Evolutionary conservation across 139 green algal genomes (phyloP).

Genomic region (Ulvella scutata): DNA sequence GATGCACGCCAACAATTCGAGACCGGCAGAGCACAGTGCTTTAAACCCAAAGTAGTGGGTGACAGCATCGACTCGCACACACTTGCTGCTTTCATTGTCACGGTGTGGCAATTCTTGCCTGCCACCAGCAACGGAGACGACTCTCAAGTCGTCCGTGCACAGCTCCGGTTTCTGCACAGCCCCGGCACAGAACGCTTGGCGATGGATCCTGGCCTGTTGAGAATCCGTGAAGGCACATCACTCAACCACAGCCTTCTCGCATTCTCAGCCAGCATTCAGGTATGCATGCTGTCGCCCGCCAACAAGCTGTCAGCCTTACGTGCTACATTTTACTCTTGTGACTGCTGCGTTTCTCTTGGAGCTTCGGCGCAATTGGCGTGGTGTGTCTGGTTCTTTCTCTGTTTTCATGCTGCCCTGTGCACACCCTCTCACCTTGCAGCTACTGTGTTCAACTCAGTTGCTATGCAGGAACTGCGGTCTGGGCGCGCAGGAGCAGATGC

Average conservation of each 20-base stretch:
- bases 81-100: background rate
- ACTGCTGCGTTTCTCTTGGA: background rate
- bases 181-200: background rate
- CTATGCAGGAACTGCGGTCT: background rate
- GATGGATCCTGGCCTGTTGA: background rate
- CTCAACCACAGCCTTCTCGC: background rate
- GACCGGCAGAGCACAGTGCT: too few species aligned
- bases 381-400: background rate
- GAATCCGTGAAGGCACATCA: background rate
- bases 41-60: too few species aligned
- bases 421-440: background rate
- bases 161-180: background rate
- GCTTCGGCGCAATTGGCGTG: background rate
- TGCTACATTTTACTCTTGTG: background rate
- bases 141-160: background rate
- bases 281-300: background rate
- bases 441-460: background rate
- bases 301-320: background rate
- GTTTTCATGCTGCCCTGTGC: background rate
- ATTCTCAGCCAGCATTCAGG: background rate
- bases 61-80: background rate
- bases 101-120: background rate
- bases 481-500: background rate
- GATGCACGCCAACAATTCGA: too few species aligned
- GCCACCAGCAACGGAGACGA: background rate